Conservation (phyloP, 1,284 basidiomycete genomes). For the Abortiporus biennis region DNA sequence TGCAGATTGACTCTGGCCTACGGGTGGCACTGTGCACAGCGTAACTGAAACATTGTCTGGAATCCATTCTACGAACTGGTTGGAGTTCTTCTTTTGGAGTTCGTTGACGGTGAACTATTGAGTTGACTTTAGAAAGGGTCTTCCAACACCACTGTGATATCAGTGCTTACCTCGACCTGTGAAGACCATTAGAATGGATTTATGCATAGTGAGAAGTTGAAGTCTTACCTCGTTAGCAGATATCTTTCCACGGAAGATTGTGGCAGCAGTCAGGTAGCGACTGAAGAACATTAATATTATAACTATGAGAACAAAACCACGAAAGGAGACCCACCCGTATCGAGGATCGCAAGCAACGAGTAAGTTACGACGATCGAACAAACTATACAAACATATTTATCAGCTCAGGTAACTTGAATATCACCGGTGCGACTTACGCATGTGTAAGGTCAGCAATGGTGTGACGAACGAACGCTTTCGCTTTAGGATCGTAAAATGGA, state of each 20-base stretch:
- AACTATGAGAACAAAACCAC: background rate
- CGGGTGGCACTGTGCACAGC: constrained; percentile 78
- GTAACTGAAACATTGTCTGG: constrained; percentile 81
- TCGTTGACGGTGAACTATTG: constrained; percentile 39
- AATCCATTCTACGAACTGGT: constrained; percentile 84
- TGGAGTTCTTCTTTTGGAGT: constrained; percentile 67
- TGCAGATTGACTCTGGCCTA: constrained; percentile 72
- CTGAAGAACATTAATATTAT: constrained; percentile 27
- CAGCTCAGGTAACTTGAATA: constrained; percentile 5
- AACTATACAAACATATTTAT: too few species aligned
- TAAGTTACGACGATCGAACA: constrained; percentile 78
- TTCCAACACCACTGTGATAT: background rate
- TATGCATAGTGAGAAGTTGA: constrained; percentile 3
- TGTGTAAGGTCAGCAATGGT: constrained; percentile 66
- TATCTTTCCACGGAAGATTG: constrained; percentile 82
- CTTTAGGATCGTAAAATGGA: constrained; percentile 65
- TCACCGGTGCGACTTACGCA: constrained; percentile 46
- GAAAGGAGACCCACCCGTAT: constrained; percentile 49
- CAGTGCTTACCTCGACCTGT: constrained; percentile 48
- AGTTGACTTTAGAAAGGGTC: constrained; percentile 6
- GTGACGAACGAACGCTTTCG: constrained; percentile 56
- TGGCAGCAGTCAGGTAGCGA: constrained; percentile 82
- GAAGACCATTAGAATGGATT: constrained; percentile 24
- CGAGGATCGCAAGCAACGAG: constrained; percentile 84
- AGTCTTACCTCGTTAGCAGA: constrained; percentile 76